A percentile compares a stretch with the other conserved stretches of the same genome.
These are phyloP conservation scores for Nannizziopsis barbatae DNA, from an alignment of 2,329 filamentous ascomycete species.

Conservation along the genomic window DNA sequence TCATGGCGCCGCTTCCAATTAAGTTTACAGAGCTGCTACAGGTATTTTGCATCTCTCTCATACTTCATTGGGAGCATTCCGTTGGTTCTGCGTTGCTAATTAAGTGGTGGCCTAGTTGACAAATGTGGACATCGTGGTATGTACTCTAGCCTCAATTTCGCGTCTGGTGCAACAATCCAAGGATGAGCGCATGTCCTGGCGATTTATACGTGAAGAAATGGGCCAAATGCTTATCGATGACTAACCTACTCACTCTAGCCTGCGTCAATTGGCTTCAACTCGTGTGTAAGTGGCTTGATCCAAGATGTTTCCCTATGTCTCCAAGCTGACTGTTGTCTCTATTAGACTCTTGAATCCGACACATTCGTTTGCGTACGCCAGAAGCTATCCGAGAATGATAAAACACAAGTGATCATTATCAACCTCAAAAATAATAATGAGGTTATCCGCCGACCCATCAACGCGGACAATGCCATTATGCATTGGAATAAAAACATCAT, in stretches of 20 bases:
- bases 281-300: conserved; percentile 53
- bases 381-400: conserved; percentile 71
- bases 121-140: conserved; percentile 44
- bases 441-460: conserved; percentile 87
- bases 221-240: not conserved
- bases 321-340: conserved; percentile 12
- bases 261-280: conserved; percentile 72
- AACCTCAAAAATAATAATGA: conserved; percentile 97
- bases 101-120: conserved; percentile 35
- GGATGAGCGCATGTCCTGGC: not conserved
- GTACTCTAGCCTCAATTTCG: conserved; percentile 21
- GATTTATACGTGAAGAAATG: not conserved
- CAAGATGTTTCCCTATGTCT: conserved; percentile 16
- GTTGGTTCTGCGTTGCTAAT: conserved; percentile 12
- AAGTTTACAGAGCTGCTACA: conserved; percentile 87
- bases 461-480: conserved; percentile 99
- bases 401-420: conserved; percentile 91
- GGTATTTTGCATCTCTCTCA: conserved; percentile 33
- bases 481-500: conserved; percentile 96
- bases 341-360: conserved; percentile 92
- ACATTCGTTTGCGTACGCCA: conserved; percentile 92
- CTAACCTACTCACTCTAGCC: conserved; percentile 39
- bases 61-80: not conserved
- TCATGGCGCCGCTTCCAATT: conserved; percentile 63
- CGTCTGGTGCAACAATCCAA: not conserved